A percentile compares a stretch with the other conserved stretches of the same genome.
Evolutionary conservation across 2,329 filamentous ascomycete species (phyloP).

Genomic region (Claviceps purpurea): DNA sequence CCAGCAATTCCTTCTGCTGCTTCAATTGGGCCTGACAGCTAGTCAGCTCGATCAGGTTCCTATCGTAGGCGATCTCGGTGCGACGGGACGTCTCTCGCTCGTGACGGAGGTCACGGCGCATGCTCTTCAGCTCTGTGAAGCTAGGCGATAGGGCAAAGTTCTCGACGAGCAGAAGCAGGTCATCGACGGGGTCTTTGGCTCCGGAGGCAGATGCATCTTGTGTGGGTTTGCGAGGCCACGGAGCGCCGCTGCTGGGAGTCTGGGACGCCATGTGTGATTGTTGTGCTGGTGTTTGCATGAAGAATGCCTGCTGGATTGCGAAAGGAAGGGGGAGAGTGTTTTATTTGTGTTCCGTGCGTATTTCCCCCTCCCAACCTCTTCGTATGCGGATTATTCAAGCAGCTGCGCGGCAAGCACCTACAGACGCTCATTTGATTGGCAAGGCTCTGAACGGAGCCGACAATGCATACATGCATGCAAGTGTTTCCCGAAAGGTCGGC

Average conservation of each 20-base stretch:
- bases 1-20: background rate
- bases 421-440: too few species aligned
- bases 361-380: background rate
- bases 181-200: background rate
- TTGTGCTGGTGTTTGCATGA: background rate
- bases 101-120: background rate
- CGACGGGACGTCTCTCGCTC: background rate
- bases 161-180: constrained; percentile 3
- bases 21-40: background rate
- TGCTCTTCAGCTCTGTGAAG: background rate
- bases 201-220: background rate
- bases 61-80: background rate
- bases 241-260: background rate
- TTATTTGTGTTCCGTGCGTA: background rate
- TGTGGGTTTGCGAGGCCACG: too few species aligned
- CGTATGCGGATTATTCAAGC: background rate
- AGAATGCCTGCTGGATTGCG: background rate
- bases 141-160: background rate
- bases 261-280: background rate
- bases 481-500: background rate
- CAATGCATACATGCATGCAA: background rate
- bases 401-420: too few species aligned
- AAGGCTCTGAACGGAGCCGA: background rate
- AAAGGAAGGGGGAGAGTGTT: background rate
- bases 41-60: background rate